These are phyloP conservation scores for Leptodermis oblonga DNA, from an alignment of 257 asterid species.

Conservation along the genomic window DNA sequence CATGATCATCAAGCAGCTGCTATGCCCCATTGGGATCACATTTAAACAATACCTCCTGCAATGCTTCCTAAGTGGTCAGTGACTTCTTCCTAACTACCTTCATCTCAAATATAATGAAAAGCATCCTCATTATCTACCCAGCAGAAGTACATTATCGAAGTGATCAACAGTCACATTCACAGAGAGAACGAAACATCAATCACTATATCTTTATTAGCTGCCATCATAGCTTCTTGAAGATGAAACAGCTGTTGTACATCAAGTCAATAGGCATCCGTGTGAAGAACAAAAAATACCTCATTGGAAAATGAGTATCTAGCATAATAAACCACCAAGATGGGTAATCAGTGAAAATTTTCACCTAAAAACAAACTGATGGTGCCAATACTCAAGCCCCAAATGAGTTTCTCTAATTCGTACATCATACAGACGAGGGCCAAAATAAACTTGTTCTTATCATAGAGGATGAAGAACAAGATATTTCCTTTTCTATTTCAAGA, in stretches of 20 bases:
- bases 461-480: background rate
- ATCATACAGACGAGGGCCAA: too few relatives aligned
- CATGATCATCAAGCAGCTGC: background rate
- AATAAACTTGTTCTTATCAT: background rate
- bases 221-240: background rate
- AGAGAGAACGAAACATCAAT: background rate
- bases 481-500: background rate
- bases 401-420: too few relatives aligned
- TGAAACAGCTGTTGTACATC: background rate
- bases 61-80: background rate
- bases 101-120: background rate
- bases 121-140: background rate
- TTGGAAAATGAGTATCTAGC: background rate
- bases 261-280: background rate
- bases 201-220: background rate
- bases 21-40: background rate
- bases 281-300: background rate
- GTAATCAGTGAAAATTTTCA: background rate
- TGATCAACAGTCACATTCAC: background rate
- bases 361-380: background rate
- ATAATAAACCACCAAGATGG: background rate
- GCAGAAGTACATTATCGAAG: background rate
- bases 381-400: background rate
- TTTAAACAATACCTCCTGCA: background rate
- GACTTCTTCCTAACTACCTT: background rate